A percentile compares a stretch with the other conserved stretches of the same genome.
Conservation (phyloP, 192 early-diverging fungal species). For the Backusella tarrabulga region DNA sequence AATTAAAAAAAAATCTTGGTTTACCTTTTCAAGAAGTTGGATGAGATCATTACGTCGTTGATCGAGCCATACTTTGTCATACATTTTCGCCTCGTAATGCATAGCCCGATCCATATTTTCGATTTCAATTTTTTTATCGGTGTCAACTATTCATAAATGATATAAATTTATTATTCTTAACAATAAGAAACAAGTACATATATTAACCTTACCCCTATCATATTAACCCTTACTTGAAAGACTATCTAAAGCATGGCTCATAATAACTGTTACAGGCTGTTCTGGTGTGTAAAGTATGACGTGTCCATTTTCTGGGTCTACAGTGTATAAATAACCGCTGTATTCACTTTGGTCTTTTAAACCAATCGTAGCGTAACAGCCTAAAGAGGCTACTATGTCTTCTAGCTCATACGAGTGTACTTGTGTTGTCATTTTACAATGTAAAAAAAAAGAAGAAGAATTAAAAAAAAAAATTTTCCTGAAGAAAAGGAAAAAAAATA, state of each 20-base stretch:
- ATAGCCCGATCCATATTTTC: not conserved
- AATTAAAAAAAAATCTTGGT: not conserved
- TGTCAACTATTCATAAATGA: not conserved
- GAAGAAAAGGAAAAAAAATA: not conserved
- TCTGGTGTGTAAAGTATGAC: not conserved
- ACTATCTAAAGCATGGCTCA: not conserved
- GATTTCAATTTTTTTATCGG: not conserved
- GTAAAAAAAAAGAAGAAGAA: not conserved
- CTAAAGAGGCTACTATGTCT: not conserved
- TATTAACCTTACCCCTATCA: not conserved
- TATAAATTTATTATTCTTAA: not conserved
- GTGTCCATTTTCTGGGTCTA: not conserved
- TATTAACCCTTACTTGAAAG: not conserved
- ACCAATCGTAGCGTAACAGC: not conserved
- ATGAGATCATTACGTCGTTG: not conserved
- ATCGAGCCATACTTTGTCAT: conserved; percentile 2
- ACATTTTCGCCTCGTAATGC: not conserved
- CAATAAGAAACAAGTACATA: not conserved
- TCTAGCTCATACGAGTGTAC: not conserved
- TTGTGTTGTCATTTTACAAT: not conserved
- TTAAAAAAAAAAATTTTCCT: not conserved
- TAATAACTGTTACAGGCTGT: not conserved
- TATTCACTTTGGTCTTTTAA: conserved; percentile 4
- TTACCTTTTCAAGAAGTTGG: conserved; percentile 15
- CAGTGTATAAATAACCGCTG: conserved; percentile 1